Base-by-base conservation (phyloP, 257 asterid genomes). In the Avicennia marina region DNA sequence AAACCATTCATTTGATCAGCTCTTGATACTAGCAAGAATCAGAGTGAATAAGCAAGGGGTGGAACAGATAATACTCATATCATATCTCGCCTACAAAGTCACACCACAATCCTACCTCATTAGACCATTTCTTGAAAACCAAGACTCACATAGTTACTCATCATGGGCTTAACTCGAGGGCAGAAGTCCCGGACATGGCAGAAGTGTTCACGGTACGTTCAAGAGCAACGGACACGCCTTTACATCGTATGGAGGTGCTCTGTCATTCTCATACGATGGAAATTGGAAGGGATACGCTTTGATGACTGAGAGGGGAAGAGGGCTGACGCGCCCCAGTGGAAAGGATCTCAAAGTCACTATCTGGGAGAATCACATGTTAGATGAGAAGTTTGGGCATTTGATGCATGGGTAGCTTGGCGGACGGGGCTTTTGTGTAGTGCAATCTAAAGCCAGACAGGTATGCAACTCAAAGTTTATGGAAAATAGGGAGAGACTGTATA, bases 221-320 rank as follows among this genome's bases (percentile, higher is more conserved):
- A 82, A 66, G 97, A 86, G 77, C 83, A 76, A 58, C 74, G 93
- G 53, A 89, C 97, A 2, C 74, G 94, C 26, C 48, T 89, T 56
- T 82, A 86, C 72, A 89, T 89, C 55, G 63, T 89, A 2, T 89
- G 97, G 97, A 80, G 78, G 75, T 89, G 97, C 72, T 79, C 82
- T 0, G 52, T 81, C 10, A 69, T 73, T 54, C 94, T 89, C 22
- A 77, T 89, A 52, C 68, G 74, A 7, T 78, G 69, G 77, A 78
- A 84, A 65, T 44, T 79, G 52, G 83, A 86, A 46, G 68, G 73
- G 46, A 16, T 72, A 51, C 41, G 53, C 31, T 25, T 68, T n/a
- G 81, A 72, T 7, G 77, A 78, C 21, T 74, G 60, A 69, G 41
- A 39, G 56, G 40, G 7, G 61, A 53, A 19, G 65, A 40, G 13